Evolutionary conservation across 768 basidiomycete genomes (phyloP).

Genomic region (Coprinellus micaceus): DNA sequence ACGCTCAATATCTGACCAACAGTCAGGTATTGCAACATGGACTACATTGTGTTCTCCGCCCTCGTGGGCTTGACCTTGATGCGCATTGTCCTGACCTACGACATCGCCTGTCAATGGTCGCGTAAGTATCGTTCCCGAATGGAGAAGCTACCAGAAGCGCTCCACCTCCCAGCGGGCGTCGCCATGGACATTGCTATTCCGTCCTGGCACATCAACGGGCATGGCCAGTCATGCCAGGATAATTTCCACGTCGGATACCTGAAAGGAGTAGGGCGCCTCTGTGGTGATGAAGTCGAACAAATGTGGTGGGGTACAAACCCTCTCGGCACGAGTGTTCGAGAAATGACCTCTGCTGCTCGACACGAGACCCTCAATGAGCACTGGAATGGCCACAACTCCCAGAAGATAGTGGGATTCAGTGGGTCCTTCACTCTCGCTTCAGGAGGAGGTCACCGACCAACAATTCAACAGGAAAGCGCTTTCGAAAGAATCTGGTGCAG

Average conservation of each 20-base stretch:
- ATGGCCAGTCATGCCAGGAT: constrained; percentile 20
- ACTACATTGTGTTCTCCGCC: constrained; percentile 28
- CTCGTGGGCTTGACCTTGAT: constrained; percentile 4
- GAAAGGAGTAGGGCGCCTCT: constrained; percentile 24
- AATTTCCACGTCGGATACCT: constrained; percentile 21
- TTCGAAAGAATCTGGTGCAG: background rate
- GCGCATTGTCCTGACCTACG: constrained; percentile 25
- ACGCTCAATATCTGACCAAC: background rate
- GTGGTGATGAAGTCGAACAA: constrained; percentile 34
- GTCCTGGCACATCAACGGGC: constrained; percentile 28
- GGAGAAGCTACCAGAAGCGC: constrained; percentile 6
- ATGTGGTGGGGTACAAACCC: constrained; percentile 28
- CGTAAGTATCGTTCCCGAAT: constrained; percentile 16
- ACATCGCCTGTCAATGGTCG: constrained; percentile 32
- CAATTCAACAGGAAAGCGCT: background rate
- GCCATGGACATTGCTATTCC: constrained; percentile 14
- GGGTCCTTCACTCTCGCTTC: constrained; percentile 5
- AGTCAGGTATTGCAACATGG: constrained; percentile 33
- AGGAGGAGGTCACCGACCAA: background rate
- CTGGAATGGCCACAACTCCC: constrained; percentile 26
- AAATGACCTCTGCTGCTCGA: constrained; percentile 33
- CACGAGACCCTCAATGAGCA: constrained; percentile 25
- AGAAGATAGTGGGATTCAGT: constrained; percentile 20
- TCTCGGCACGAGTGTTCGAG: constrained; percentile 24
- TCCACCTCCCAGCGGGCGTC: constrained; percentile 7